Percentiles rank a stretch among this genome's conserved stretches.
Evolutionary conservation across 2,329 filamentous ascomycete species (phyloP).

Genomic region (Chalaropsis thielavioides): DNA sequence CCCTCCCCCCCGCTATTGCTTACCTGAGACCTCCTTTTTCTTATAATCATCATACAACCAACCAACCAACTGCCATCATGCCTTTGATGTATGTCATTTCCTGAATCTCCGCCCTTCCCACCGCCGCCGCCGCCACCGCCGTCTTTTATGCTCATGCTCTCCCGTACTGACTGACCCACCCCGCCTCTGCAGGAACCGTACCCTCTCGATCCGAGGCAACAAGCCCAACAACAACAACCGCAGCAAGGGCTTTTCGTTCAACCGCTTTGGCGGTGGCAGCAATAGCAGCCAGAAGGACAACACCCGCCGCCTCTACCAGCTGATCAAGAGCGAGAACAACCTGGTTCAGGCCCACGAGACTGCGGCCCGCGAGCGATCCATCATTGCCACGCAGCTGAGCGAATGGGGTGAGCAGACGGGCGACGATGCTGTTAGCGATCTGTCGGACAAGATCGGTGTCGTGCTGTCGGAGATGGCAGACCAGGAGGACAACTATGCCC

Average conservation of each 20-base stretch:
- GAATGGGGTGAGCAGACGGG: constrained; percentile 91
- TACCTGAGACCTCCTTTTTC: background rate
- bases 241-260: constrained; percentile 68
- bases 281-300: constrained; percentile 66
- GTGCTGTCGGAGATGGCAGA: constrained; percentile 84
- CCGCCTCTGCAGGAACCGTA: constrained; percentile 13
- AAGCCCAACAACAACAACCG: constrained; percentile 27
- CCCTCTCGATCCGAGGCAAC: constrained; percentile 23
- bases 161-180: too few relatives aligned
- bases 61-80: constrained; percentile 11
- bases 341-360: constrained; percentile 72
- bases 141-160: background rate
- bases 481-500: constrained; percentile 79
- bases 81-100: constrained; percentile 15
- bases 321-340: constrained; percentile 92
- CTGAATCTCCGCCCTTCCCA: background rate
- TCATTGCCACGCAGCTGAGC: constrained; percentile 78
- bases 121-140: background rate
- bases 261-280: constrained; percentile 56
- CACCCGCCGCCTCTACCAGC: constrained; percentile 71
- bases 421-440: constrained; percentile 74
- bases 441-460: constrained; percentile 92
- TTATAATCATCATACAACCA: background rate
- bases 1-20: background rate
- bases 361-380: constrained; percentile 69